Evolutionary conservation across 371 early-diverging fungal species (phyloP).

Genomic region (Thermomucor indicae-seudaticae): DNA sequence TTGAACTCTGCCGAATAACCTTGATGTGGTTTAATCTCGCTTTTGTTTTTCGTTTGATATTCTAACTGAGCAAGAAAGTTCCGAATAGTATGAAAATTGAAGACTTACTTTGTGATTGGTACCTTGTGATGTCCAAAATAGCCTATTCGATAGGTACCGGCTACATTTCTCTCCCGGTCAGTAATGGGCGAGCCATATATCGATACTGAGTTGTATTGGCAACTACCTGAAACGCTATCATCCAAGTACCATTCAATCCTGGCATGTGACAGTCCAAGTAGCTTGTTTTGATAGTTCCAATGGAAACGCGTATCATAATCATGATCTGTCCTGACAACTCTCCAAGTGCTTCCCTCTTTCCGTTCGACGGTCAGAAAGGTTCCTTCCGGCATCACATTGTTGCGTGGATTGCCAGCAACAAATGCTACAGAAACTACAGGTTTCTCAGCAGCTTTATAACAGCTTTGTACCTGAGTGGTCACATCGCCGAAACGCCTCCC

Average conservation of each 20-base stretch:
- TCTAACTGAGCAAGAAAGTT: no score
- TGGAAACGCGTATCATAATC: constrained; percentile 44
- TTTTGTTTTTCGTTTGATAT: no score
- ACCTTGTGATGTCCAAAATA: constrained; percentile 32
- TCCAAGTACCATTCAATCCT: constrained; percentile 35
- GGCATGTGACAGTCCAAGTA: constrained; percentile 33
- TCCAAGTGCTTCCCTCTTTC: constrained; percentile 28
- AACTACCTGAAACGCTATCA: constrained; percentile 14
- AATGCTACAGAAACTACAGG: constrained; percentile 37
- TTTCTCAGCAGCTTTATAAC: constrained; percentile 12
- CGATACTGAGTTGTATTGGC: background rate
- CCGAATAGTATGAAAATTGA: no score
- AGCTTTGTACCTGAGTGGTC: constrained; percentile 17
- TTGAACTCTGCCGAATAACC: background rate
- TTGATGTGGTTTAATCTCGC: background rate
- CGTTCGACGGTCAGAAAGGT: constrained; percentile 54
- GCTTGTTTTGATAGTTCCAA: constrained; percentile 23
- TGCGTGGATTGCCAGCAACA: constrained; percentile 58
- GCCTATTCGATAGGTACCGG: constrained; percentile 29
- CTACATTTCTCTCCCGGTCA: no score
- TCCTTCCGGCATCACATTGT: constrained; percentile 30
- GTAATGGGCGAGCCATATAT: no score
- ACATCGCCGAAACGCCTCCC: constrained; percentile 48
- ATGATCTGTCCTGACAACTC: constrained; percentile 32
- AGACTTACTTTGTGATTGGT: constrained; percentile 26